Conservation (phyloP, 1,284 basidiomycete species). For the Pseudozyma thailandica region DNA sequence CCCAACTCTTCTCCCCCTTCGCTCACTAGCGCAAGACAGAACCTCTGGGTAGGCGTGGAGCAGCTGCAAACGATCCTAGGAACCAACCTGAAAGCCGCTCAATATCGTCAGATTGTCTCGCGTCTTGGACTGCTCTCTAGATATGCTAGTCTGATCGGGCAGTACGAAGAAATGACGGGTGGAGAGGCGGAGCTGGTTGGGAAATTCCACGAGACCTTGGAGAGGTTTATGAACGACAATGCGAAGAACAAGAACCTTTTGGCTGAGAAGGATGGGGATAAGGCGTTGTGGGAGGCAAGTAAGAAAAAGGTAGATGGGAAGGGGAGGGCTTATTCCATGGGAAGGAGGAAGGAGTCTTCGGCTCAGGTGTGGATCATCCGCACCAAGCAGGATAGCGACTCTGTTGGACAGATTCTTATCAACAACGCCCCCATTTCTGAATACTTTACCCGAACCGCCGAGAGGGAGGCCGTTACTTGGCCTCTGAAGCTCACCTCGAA, state of each 20-base stretch:
- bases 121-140: conserved; percentile 80
- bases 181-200: conserved; percentile 24
- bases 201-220: conserved; percentile 47
- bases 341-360: conserved; percentile 59
- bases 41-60: conserved; percentile 75
- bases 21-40: conserved; percentile 10
- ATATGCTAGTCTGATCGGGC: conserved; percentile 72
- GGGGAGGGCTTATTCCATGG: conserved; percentile 55
- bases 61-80: conserved; percentile 75
- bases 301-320: conserved; percentile 35
- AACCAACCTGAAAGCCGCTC: conserved; percentile 76
- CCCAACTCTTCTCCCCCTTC: conserved; percentile 76
- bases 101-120: conserved; percentile 77
- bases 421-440: conserved; percentile 82
- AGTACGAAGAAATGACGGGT: conserved; percentile 3
- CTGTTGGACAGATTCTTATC: conserved; percentile 76
- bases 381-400: conserved; percentile 69
- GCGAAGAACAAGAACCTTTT: conserved; percentile 31
- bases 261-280: conserved; percentile 23
- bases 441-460: conserved; percentile 81
- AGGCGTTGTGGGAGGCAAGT: conserved; percentile 14
- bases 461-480: conserved; percentile 82
- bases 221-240: conserved; percentile 50
- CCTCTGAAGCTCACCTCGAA: conserved; percentile 85
- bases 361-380: conserved; percentile 89